Evolutionary conservation across 441 rosid species (phyloP), one percentile per base, ranked within the genome.

Genomic region (Melastoma candidum): DNA sequence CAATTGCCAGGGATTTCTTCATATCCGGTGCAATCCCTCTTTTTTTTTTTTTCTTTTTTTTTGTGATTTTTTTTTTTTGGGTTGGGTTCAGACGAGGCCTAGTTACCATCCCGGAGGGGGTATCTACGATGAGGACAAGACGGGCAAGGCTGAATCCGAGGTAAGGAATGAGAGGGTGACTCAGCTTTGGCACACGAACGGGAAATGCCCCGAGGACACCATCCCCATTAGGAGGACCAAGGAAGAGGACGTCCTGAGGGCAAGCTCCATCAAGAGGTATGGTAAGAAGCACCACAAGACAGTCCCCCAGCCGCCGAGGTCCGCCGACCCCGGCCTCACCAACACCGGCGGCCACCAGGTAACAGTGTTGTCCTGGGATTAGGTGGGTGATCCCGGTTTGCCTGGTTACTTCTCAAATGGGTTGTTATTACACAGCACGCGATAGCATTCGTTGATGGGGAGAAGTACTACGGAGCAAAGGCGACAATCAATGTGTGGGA

Each of bases 401-500:
- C 22, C 22, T 32, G 41, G 53, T 48, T 27, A 17, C 22, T 17
- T 17, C 22, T 17, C 22, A 0, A 17, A 17, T 17, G 22, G 22
- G 22, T 17, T 17, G 22, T 7, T 54, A 48, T 54, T 17, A 54
- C 68, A 52, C 65, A 87, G 98, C 98, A 92, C 78, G 98, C 95
- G 0, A 88, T 92, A 63, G 98, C 94, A 48, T 92, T 84, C 77
- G 92, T 85, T 26, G 83, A 88, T 74, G 97, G 98, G 12, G 97
- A 71, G 51, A 84, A 81, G 68, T 92, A 84, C 63, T 92, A 75
- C 59, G 98, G 98, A 63, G 97, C 98, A 32, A 92, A 88, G 44
- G 98, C 94, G n/a, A 85, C 95, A 68, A 88, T 92, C 2, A 92
- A 92, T 58, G 98, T 92, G 1, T 92, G 98, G 98, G 96, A 92